Base-by-base conservation (phyloP, 768 basidiomycete genomes). In the Mycena galopus region DNA sequence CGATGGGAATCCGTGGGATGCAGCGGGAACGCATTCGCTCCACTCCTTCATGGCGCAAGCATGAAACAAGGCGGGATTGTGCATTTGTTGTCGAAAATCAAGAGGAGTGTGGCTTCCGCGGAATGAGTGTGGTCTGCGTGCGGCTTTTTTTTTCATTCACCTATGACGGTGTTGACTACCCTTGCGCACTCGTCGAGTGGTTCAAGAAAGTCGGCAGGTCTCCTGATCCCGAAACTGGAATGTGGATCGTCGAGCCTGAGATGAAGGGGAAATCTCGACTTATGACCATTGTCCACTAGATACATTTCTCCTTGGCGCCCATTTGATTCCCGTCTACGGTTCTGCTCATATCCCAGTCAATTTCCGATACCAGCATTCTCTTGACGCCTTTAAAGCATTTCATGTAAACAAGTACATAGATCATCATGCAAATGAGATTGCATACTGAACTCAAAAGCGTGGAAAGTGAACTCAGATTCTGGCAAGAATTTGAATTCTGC, bases 131-230 rank as follows among this genome's bases (percentile, higher is more conserved):
- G 6, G 78, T 75, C 2, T 73, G 72, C 6, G 53, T 78, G 2
- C 60, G 71, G 10, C 51, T 78, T 0, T 75, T 81, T 44, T 79
- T 78, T 55, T 79, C 79, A 2, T 79, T 81, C 50, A 47, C 27
- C 1, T 50, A 77, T 30, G 65, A 71, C 10, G 73, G 63, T 14
- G 44, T 25, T 4, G 39, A 33, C 4, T 77, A 78, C 69, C 76
- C 78, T 21, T 81, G 78, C 64, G 79, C 80, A 7, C 68, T 81
- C 0, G 72, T 81, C 4, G 65, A 78, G 3, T 81, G 80, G 78
- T 79, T 78, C 60, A 73, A 73, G n/a, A 62, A 44, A 11, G 58
- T 73, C 9, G 77, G 75, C 1, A 23, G 71, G 4, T 56, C 42
- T 1, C 77, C 73, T 3, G 77, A 79, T 50, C 2, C 60, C 4